Conservation (phyloP, 345 rosid genomes). For the Capsella bursapastoris region DNA sequence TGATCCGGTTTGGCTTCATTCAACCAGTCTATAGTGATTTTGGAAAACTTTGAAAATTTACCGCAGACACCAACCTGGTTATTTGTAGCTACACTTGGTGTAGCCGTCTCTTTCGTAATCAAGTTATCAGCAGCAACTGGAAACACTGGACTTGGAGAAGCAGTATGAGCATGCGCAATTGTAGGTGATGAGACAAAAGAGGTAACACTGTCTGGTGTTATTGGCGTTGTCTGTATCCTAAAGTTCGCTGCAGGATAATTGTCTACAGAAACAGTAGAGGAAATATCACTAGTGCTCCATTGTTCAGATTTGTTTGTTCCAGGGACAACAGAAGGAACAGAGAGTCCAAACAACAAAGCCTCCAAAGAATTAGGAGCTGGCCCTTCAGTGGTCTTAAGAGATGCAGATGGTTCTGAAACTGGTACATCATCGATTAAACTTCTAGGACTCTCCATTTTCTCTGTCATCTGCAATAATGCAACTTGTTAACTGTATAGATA, state of each 20-base stretch:
- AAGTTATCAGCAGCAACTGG: slow-evolving; percentile 30
- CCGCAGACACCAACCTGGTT: slow-evolving; percentile 50
- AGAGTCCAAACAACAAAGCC: slow-evolving; percentile 59
- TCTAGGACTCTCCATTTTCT: slow-evolving; percentile 34
- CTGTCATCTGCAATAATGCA: slow-evolving; percentile 46
- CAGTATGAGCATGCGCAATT: slow-evolving; percentile 37
- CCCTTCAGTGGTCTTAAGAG: background rate
- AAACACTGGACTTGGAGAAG: slow-evolving; percentile 32
- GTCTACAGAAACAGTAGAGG: slow-evolving; percentile 27
- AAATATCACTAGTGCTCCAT: slow-evolving; percentile 25
- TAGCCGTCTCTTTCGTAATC: slow-evolving; percentile 31
- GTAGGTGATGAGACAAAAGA: slow-evolving; percentile 41
- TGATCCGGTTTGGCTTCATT: background rate
- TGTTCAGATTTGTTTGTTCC: slow-evolving; percentile 22
- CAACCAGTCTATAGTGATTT: background rate
- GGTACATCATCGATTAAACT: slow-evolving; percentile 50
- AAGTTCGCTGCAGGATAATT: slow-evolving; percentile 31
- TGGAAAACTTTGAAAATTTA: background rate
- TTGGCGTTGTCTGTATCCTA: slow-evolving; percentile 24
- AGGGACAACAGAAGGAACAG: slow-evolving; percentile 47
- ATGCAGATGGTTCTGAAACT: slow-evolving; percentile 39
- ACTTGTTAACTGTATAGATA: slow-evolving; percentile 1
- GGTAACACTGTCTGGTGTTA: slow-evolving; percentile 20
- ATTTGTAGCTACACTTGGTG: slow-evolving; percentile 31
- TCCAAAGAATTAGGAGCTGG: slow-evolving; percentile 62